These are phyloP conservation scores for Cytospora chrysosperma DNA, from an alignment of 2,329 filamentous ascomycete species.

Conservation along the genomic window DNA sequence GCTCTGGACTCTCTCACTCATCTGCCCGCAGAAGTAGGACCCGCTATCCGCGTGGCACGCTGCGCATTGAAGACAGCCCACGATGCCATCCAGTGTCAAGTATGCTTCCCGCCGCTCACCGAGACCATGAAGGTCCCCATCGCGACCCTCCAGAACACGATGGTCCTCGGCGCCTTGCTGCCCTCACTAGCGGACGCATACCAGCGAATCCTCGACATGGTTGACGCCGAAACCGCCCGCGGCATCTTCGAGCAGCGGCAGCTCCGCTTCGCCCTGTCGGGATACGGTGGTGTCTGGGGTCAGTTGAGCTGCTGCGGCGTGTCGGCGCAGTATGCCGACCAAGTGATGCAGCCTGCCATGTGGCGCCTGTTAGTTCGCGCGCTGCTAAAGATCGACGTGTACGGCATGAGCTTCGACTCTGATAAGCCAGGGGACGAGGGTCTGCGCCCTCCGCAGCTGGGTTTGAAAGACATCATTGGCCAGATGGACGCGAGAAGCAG, in stretches of 20 bases:
- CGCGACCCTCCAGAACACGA: constrained; percentile 56
- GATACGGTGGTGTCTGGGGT: constrained; percentile 52
- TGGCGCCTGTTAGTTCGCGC: constrained; percentile 56
- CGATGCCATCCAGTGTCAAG: constrained; percentile 49
- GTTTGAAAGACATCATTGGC: constrained; percentile 54
- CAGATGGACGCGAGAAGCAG: constrained; percentile 52
- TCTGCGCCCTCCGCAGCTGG: constrained; percentile 39
- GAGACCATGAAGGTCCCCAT: constrained; percentile 37
- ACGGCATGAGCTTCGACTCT: constrained; percentile 43
- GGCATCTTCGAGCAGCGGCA: constrained; percentile 44
- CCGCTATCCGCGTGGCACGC: constrained; percentile 49
- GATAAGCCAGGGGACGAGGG: constrained; percentile 21
- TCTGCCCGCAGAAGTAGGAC: constrained; percentile 44
- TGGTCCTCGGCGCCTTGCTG: constrained; percentile 58
- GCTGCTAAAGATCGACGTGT: constrained; percentile 56
- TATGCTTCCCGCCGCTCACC: constrained; percentile 43
- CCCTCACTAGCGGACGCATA: constrained; percentile 60
- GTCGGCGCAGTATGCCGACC: constrained; percentile 29
- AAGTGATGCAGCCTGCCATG: constrained; percentile 48
- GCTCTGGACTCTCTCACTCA: constrained; percentile 50
- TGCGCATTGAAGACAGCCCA: constrained; percentile 49
- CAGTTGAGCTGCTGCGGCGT: constrained; percentile 33
- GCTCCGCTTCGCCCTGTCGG: constrained; percentile 45
- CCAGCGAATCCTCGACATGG: constrained; percentile 51
- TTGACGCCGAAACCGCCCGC: constrained; percentile 50